phyloP scores from a whole-genome alignment of 1,284 basidiomycete genomes.

The Thecaphora frezii region DNA sequence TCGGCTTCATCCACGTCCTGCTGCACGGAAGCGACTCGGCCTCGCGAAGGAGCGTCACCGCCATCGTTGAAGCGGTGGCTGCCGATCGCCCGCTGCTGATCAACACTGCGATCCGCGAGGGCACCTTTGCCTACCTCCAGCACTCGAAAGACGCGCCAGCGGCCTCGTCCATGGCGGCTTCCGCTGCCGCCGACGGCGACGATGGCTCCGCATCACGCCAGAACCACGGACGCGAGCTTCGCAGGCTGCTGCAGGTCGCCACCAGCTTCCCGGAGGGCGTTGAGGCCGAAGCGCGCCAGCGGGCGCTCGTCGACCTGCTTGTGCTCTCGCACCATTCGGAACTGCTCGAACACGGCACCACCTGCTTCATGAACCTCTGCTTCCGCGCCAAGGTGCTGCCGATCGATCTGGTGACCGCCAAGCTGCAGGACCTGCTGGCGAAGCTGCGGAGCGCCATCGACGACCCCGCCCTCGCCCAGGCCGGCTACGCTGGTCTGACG shows the following conservation, averaged over 20 bases:
- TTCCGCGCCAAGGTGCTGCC: conserved; percentile 45
- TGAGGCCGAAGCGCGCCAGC: conserved; percentile 15
- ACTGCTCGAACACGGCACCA: conserved; percentile 37
- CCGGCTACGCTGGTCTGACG: conserved; percentile 44
- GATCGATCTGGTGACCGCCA: conserved; percentile 37
- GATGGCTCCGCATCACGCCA: conserved; percentile 28
- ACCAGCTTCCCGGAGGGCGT: conserved; percentile 27
- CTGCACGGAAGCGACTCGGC: conserved; percentile 28
- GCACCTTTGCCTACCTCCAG: conserved; percentile 28
- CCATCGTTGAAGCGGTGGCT: conserved; percentile 16
- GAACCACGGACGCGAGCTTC: conserved; percentile 30
- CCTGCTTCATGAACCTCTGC: conserved; percentile 51
- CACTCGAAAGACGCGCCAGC: conserved; percentile 1
- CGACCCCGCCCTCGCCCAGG: conserved; percentile 25
- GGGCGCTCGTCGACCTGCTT: conserved; percentile 47
- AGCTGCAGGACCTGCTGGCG: conserved; percentile 33
- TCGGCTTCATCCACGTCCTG: conserved; percentile 34
- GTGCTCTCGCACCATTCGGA: conserved; percentile 49
- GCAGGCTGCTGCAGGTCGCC: conserved; percentile 34
- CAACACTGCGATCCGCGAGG: conserved; percentile 25
- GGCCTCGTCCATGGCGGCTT: conserved; percentile 7
- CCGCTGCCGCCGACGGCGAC: conserved; percentile 22
- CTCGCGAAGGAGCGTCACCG: conserved; percentile 19
- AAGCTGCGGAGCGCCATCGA: conserved; percentile 26
- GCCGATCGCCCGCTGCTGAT: conserved; percentile 23